Conservation (phyloP, 768 basidiomycete species). For the Naganishia kalamii region DNA sequence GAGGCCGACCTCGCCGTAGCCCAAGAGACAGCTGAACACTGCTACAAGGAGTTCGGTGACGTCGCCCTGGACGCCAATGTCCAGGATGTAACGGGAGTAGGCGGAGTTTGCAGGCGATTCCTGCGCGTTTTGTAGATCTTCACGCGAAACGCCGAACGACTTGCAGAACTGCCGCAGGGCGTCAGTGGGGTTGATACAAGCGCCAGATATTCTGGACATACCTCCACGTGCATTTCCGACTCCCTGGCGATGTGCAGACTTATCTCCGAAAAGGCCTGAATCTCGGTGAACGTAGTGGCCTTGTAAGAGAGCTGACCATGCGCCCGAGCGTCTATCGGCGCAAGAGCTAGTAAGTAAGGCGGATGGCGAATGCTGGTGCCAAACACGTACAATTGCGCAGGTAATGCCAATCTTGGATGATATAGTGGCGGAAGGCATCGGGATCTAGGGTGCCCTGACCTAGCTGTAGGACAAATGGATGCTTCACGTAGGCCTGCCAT, state of each 20-base stretch:
- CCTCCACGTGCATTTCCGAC: slow-evolving; percentile 60
- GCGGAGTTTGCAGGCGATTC: slow-evolving; percentile 71
- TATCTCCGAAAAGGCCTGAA: slow-evolving; percentile 59
- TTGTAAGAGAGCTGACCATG: slow-evolving; percentile 71
- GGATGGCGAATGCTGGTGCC: background rate
- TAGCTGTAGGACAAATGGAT: slow-evolving; percentile 72
- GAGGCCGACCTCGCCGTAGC: slow-evolving; percentile 85
- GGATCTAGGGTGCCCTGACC: slow-evolving; percentile 64
- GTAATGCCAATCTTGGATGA: slow-evolving; percentile 53
- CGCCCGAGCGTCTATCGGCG: slow-evolving; percentile 38
- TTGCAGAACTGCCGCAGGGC: slow-evolving; percentile 54
- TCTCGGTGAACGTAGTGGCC: slow-evolving; percentile 58
- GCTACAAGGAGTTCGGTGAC: slow-evolving; percentile 67
- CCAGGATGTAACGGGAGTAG: slow-evolving; percentile 79
- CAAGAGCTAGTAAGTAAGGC: background rate
- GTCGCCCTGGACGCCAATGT: slow-evolving; percentile 73
- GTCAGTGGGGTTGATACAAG: background rate
- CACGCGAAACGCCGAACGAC: slow-evolving; percentile 60
- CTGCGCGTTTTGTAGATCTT: slow-evolving; percentile 58
- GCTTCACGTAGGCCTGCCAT: slow-evolving; percentile 57
- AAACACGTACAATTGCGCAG: slow-evolving; percentile 50
- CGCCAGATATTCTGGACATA: slow-evolving; percentile 24
- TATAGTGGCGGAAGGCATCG: slow-evolving; percentile 72
- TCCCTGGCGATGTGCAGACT: slow-evolving; percentile 64
- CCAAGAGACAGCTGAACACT: slow-evolving; percentile 74